phyloP scores from a whole-genome alignment of 805 yeast genomes.

The Metschnikowia bowlesiae region DNA sequence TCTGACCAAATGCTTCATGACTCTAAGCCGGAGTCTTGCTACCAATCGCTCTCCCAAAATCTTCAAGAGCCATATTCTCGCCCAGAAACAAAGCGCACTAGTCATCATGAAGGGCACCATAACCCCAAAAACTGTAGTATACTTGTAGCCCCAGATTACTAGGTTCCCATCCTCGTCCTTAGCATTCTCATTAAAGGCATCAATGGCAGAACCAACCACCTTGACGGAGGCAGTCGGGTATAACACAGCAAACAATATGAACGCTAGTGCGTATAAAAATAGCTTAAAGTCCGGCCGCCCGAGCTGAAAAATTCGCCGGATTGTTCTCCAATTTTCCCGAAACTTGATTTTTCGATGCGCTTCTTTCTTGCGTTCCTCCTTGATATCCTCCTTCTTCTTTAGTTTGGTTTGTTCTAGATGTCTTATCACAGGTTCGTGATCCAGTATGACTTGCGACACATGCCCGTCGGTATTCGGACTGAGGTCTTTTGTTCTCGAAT shows the following conservation, averaged over 20 bases:
- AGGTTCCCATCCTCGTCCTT: conserved; percentile 38
- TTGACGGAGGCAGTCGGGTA: conserved; percentile 43
- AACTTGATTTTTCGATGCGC: conserved; percentile 25
- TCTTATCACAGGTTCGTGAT: conserved; percentile 18
- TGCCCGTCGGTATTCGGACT: too few relatives aligned
- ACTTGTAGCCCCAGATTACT: conserved; percentile 42
- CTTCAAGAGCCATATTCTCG: conserved; percentile 39
- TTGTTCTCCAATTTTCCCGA: conserved; percentile 31
- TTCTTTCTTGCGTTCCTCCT: conserved; percentile 28
- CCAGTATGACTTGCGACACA: background rate
- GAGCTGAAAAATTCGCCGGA: conserved; percentile 33
- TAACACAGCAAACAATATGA: conserved; percentile 40
- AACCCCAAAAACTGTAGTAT: conserved; percentile 35
- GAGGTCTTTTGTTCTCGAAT: background rate
- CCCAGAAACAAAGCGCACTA: conserved; percentile 45
- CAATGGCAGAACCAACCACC: conserved; percentile 41
- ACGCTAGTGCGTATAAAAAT: conserved; percentile 36
- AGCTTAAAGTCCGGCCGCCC: conserved; percentile 38
- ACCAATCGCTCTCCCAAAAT: conserved; percentile 42
- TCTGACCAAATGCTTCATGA: conserved; percentile 39
- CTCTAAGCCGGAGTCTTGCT: conserved; percentile 38
- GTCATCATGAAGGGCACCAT: conserved; percentile 44
- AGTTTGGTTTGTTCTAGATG: conserved; percentile 28
- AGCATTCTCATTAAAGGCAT: conserved; percentile 33
- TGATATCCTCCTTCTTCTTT: conserved; percentile 21